Conservation (phyloP, 257 asterid genomes). For the Przewalskia tangutica region DNA sequence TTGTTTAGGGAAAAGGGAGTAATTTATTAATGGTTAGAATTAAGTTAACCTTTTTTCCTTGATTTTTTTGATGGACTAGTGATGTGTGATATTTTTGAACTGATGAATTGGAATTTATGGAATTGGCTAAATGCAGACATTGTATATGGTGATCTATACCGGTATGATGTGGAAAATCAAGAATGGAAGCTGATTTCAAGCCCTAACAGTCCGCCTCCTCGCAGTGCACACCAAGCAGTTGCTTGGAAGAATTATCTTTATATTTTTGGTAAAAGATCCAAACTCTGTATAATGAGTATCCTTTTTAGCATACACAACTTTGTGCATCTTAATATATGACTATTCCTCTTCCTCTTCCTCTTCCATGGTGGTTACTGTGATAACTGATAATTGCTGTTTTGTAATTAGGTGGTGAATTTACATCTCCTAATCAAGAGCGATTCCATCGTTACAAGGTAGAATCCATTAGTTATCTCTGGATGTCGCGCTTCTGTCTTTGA, state of each 20-base stretch:
- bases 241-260: constrained; percentile 94
- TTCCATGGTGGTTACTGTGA: not conserved
- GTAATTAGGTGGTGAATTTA: constrained; percentile 88
- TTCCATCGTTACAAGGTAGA: constrained; percentile 97
- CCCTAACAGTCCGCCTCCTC: constrained; percentile 96
- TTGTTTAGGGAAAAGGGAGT: not conserved
- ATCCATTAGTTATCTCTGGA: not conserved
- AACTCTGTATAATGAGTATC: not conserved
- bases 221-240: constrained; percentile 96
- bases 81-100: not conserved
- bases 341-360: not conserved
- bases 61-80: not conserved
- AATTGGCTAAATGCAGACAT: constrained; percentile 53
- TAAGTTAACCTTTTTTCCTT: not conserved
- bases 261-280: constrained; percentile 54
- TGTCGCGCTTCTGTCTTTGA: not conserved
- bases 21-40: not conserved
- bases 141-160: constrained; percentile 89
- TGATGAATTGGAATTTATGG: constrained; percentile 10
- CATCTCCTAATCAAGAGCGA: constrained; percentile 98
- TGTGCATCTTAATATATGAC: not conserved
- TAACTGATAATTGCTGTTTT: not conserved
- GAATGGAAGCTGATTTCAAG: constrained; percentile 91
- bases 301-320: not conserved
- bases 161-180: constrained; percentile 82